Evolutionary conservation across 371 early-diverging fungal genomes (phyloP).

Genomic region (Mycotypha africana): DNA sequence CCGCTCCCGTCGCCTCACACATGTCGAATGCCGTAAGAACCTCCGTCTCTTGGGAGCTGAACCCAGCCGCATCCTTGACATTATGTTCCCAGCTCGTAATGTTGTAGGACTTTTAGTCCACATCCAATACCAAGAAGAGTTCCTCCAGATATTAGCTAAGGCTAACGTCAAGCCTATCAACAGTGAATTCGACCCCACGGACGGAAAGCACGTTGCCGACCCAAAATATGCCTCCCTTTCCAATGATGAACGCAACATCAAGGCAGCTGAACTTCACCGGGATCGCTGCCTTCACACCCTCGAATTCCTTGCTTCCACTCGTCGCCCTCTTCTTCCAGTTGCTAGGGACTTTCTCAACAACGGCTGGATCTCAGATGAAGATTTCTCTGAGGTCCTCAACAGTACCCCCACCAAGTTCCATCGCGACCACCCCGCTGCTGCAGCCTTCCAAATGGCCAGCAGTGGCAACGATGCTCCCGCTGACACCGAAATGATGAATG

Average conservation of each 20-base stretch:
- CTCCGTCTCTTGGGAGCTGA: background rate
- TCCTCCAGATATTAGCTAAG: too few species aligned
- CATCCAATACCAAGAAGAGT: background rate
- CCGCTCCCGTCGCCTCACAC: background rate
- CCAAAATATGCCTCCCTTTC: background rate
- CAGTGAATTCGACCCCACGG: conserved; percentile 1
- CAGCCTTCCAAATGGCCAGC: background rate
- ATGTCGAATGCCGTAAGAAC: background rate
- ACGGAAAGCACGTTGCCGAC: background rate
- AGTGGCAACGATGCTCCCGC: background rate
- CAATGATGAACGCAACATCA: background rate
- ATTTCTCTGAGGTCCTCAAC: background rate
- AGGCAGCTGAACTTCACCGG: background rate
- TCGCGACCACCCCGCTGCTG: background rate
- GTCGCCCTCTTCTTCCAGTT: background rate
- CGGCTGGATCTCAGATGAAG: background rate
- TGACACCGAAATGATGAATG: background rate
- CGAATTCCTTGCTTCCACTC: too few species aligned
- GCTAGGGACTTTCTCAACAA: background rate
- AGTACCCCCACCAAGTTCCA: background rate
- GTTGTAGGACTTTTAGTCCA: conserved; percentile 1
- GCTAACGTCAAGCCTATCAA: background rate
- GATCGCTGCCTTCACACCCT: background rate
- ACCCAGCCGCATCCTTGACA: background rate
- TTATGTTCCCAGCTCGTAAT: conserved; percentile 1